A percentile compares a stretch with the other conserved stretches of the same genome.
These are phyloP conservation scores for Breynia disticha DNA, from an alignment of 441 rosid genomes.

Conservation along the genomic window DNA sequence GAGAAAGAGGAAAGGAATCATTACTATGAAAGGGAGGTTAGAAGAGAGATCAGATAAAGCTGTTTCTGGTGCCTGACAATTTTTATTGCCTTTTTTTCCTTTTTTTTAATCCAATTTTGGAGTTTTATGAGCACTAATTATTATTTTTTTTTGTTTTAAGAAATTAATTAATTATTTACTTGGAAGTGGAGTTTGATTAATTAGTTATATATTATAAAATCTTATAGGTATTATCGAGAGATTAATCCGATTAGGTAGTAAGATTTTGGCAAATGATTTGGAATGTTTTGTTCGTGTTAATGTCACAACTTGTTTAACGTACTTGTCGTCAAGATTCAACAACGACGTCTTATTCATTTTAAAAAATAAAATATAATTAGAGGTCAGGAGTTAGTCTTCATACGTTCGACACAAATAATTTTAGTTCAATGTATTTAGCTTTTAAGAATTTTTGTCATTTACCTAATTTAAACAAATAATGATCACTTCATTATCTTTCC, in stretches of 20 bases:
- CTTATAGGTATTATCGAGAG: conserved; percentile 14
- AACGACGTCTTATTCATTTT: too few relatives aligned
- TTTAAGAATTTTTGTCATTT: too few relatives aligned
- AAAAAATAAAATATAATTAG: too few relatives aligned
- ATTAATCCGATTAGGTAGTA: conserved; percentile 12
- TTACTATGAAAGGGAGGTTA: conserved; percentile 19
- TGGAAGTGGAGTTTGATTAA: conserved; percentile 3
- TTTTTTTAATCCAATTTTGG: conserved; percentile 6
- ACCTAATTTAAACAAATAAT: too few relatives aligned
- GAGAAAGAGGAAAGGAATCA: conserved; percentile 24
- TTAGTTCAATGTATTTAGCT: too few relatives aligned
- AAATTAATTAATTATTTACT: neutral
- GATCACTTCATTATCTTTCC: too few relatives aligned
- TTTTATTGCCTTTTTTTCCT: conserved; percentile 18
- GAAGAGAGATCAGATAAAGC: conserved; percentile 24
- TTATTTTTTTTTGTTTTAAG: neutral
- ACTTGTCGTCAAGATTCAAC: too few relatives aligned
- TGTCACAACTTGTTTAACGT: too few relatives aligned
- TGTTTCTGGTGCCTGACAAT: conserved; percentile 28
- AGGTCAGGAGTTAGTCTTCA: too few relatives aligned
- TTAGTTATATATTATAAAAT: neutral
- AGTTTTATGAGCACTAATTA: neutral
- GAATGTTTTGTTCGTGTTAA: neutral
- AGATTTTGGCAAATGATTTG: conserved; percentile 9
- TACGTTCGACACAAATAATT: too few relatives aligned